Evolutionary conservation across 2,329 filamentous ascomycete species (phyloP), one percentile per base, ranked within the genome.

Genomic region (Exophiala lecanii-corni): DNA sequence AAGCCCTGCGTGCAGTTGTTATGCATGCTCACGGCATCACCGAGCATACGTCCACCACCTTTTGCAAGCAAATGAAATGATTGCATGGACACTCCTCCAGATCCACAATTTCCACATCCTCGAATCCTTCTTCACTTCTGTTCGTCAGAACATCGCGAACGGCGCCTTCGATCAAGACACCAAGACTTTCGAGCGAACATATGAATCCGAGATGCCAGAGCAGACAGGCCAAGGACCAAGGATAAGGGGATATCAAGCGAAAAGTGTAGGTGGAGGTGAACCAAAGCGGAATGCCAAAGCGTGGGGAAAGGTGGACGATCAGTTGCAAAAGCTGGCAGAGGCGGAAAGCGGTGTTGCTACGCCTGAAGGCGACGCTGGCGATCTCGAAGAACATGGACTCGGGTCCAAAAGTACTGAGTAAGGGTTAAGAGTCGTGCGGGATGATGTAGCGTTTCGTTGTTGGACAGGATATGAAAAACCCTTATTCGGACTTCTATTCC

Each of bases 81-180:
- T 96, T 3, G 91, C 84, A 17, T 98, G 92, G 92, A 86, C 84
- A 0, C 73, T 98, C 5, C 73, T 98, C 5, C 91, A 97, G 62
- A 75, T 95, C 3, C 92, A 98, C 67, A 98, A 98, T 62, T 82
- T 94, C 61, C 74, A 81, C 48, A 67, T 84, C 5, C 65, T 94
- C 40, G 74, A 78, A 34, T 57, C 67, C 0, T 95, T 97, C 68
- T 95, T 97, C 62, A 63, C 69, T 0, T 76, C 72, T 0, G 71
- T 95, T 5, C 79, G 91, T 15, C 60, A 65, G 2, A 80, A 79
- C 42, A 82, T 97, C 12, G 62, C 63, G 23, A 62, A 62, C 0
- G 72, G 68, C 5, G 77, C 67, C 13, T 82, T 76, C 50, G 74
- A 78, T 2, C 55, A 69, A 2, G 76, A 83, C 16, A 57, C 67